Evolutionary conservation across 1,284 basidiomycete genomes (phyloP).

Genomic region (Trichosporon asahii): DNA sequence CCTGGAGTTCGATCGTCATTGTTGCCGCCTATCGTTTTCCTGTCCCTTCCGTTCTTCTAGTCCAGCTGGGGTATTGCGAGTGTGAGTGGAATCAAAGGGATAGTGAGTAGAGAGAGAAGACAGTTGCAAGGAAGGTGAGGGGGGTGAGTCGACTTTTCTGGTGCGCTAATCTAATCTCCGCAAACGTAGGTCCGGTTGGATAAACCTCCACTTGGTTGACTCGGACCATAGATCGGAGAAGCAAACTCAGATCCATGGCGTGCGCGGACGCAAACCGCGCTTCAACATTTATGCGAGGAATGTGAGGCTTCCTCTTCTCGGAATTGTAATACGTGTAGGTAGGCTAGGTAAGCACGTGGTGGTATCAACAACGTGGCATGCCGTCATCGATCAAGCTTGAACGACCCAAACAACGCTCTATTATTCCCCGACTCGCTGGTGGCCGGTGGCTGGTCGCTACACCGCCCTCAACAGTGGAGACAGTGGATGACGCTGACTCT

Average conservation of each 20-base stretch:
- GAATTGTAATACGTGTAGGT: not conserved
- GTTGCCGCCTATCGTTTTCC: no score
- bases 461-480: not conserved
- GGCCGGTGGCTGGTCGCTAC: not conserved
- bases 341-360: no score
- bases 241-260: not conserved
- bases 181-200: not conserved
- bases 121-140: not conserved
- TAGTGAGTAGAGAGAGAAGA: not conserved
- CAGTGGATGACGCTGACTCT: not conserved
- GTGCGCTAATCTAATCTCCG: not conserved
- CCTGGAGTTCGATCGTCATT: slow-evolving; percentile 10
- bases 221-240: not conserved
- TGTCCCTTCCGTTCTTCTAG: no score
- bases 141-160: not conserved
- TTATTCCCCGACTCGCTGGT: not conserved
- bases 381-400: slow-evolving; percentile 1
- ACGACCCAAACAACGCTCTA: no score
- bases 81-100: not conserved
- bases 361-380: not conserved
- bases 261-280: not conserved
- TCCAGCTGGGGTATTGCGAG: not conserved
- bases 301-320: not conserved
- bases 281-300: not conserved
- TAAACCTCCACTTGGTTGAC: not conserved